phyloP scores from a whole-genome alignment of 768 basidiomycete genomes.

The Pleurotus tuber-regium region DNA sequence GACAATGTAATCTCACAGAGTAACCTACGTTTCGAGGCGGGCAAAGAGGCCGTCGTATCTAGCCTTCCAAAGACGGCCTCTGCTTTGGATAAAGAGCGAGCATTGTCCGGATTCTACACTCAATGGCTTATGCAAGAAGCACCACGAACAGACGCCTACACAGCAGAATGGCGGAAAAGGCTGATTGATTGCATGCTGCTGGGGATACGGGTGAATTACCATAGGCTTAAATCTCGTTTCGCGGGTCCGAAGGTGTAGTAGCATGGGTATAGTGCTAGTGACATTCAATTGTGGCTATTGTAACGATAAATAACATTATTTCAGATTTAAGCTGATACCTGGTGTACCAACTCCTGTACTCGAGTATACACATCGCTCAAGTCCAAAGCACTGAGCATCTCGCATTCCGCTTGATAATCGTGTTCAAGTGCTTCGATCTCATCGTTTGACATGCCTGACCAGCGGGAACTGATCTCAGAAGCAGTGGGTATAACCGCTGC shows the following conservation, averaged over 20 bases:
- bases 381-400: conserved; percentile 52
- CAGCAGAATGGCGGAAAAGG: conserved; percentile 62
- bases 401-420: conserved; percentile 65
- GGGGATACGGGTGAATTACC: conserved; percentile 53
- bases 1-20: too few relatives aligned
- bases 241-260: conserved; percentile 12
- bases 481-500: conserved; percentile 57
- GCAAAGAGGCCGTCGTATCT: conserved; percentile 55
- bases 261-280: neutral
- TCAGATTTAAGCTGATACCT: conserved; percentile 40
- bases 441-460: conserved; percentile 71
- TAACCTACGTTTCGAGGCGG: conserved; percentile 77
- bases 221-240: conserved; percentile 36
- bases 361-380: conserved; percentile 62
- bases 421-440: conserved; percentile 54
- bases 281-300: neutral
- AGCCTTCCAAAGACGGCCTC: conserved; percentile 52
- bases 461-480: conserved; percentile 65
- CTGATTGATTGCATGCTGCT: conserved; percentile 57
- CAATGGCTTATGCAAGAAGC: conserved; percentile 75
- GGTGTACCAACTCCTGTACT: conserved; percentile 61
- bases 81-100: conserved; percentile 58
- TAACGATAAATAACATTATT: too few relatives aligned
- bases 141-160: conserved; percentile 55
- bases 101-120: conserved; percentile 69